Evolutionary conservation across 306 rosid species (phyloP).

Genomic region (Argentina anserina): DNA sequence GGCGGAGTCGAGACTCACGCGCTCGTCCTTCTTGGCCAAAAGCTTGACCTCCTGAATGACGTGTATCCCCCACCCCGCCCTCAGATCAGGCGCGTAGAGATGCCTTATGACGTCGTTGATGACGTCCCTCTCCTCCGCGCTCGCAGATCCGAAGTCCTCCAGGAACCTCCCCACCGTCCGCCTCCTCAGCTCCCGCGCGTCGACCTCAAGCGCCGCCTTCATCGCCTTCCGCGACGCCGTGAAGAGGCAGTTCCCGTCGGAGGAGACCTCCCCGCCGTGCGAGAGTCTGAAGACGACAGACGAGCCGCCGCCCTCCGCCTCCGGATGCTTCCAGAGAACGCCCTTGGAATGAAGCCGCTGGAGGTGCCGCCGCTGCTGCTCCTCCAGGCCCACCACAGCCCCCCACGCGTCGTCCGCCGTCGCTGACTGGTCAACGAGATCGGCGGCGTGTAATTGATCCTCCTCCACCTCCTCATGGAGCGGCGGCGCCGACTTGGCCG

Average conservation of each 20-base stretch:
- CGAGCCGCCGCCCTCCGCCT: slow-evolving; percentile 37
- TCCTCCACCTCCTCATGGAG: slow-evolving; percentile 20
- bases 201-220: slow-evolving; percentile 43
- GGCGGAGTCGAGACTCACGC: slow-evolving; percentile 65
- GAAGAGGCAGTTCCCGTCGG: slow-evolving; percentile 92
- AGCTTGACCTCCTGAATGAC: slow-evolving; percentile 93
- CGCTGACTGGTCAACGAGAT: slow-evolving; percentile 53
- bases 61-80: slow-evolving; percentile 87
- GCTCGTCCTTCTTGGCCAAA: slow-evolving; percentile 82
- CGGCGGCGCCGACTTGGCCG: slow-evolving; percentile 39
- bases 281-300: slow-evolving; percentile 79
- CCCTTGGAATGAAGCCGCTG: slow-evolving; percentile 77
- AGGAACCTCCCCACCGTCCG: slow-evolving; percentile 70
- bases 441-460: slow-evolving; percentile 42
- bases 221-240: slow-evolving; percentile 89
- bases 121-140: slow-evolving; percentile 43
- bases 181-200: slow-evolving; percentile 72
- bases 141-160: slow-evolving; percentile 74
- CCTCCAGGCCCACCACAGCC: slow-evolving; percentile 78
- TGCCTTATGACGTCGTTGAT: slow-evolving; percentile 69
- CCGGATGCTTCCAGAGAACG: slow-evolving; percentile 83
- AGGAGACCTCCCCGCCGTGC: slow-evolving; percentile 89
- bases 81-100: slow-evolving; percentile 92
- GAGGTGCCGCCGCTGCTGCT: slow-evolving; percentile 75
- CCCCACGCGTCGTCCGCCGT: slow-evolving; percentile 56